Evolutionary conservation across 345 rosid species (phyloP).

Genomic region (Luvunga scandens): DNA sequence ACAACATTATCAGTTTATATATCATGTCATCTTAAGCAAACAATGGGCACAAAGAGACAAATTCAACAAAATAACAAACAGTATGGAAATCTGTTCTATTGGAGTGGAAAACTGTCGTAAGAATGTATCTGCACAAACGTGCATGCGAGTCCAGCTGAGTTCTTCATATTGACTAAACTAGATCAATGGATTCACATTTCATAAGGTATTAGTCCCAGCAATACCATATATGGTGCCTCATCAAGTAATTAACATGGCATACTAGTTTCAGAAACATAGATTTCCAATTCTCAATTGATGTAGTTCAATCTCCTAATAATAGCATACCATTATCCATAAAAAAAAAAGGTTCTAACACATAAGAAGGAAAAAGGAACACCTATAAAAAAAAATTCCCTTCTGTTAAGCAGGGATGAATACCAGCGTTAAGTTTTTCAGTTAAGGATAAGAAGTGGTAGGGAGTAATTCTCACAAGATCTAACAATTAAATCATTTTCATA

Average conservation of each 20-base stretch:
- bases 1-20: slow-evolving; percentile 16
- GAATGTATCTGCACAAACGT: background rate
- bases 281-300: background rate
- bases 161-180: background rate
- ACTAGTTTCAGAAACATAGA: background rate
- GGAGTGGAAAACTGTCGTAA: background rate
- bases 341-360: background rate
- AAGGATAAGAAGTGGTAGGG: background rate
- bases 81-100: background rate
- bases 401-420: background rate
- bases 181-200: background rate
- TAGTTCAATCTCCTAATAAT: background rate
- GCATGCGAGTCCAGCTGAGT: background rate
- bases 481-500: background rate
- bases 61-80: background rate
- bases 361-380: background rate
- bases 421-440: background rate
- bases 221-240: background rate
- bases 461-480: background rate
- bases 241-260: background rate
- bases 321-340: background rate
- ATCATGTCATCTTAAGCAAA: background rate
- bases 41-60: background rate
- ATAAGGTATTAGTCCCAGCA: background rate
- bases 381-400: background rate